Conservation (phyloP, 2,329 filamentous ascomycete species). For the Fusarium udum region DNA sequence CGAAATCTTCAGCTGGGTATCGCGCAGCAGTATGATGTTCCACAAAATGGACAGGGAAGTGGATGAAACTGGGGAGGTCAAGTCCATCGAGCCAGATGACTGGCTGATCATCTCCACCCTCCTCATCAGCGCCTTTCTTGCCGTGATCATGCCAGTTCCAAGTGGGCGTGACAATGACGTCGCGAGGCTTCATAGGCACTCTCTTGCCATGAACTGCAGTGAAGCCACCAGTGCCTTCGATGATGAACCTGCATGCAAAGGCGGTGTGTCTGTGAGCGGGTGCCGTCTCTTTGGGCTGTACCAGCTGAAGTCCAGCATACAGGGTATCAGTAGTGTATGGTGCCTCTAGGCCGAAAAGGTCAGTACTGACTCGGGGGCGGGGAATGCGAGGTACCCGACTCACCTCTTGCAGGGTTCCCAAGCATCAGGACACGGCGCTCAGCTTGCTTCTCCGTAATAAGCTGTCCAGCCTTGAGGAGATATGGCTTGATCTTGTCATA, state of each 20-base stretch:
- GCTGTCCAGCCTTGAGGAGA: conserved; percentile 46
- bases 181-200: conserved; percentile 60
- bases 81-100: conserved; percentile 68
- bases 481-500: conserved; percentile 48
- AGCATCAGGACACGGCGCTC: conserved; percentile 55
- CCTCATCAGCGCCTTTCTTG: conserved; percentile 57
- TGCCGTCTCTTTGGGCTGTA: conserved; percentile 64
- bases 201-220: conserved; percentile 65
- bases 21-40: conserved; percentile 57
- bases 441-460: conserved; percentile 51
- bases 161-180: conserved; percentile 66
- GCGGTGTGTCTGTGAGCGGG: conserved; percentile 65
- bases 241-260: conserved; percentile 65
- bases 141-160: conserved; percentile 71
- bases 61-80: conserved; percentile 60
- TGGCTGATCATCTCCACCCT: conserved; percentile 44
- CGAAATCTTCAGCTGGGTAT: conserved; percentile 57
- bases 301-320: conserved; percentile 65
- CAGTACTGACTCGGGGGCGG: not conserved
- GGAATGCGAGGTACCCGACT: conserved; percentile 20
- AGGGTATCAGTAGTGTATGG: conserved; percentile 67
- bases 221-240: conserved; percentile 62
- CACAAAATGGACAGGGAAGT: conserved; percentile 63
- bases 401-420: conserved; percentile 54
- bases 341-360: conserved; percentile 47